Conservation (phyloP, 129 eudicot genomes). For the Dittrichia graveolens region DNA sequence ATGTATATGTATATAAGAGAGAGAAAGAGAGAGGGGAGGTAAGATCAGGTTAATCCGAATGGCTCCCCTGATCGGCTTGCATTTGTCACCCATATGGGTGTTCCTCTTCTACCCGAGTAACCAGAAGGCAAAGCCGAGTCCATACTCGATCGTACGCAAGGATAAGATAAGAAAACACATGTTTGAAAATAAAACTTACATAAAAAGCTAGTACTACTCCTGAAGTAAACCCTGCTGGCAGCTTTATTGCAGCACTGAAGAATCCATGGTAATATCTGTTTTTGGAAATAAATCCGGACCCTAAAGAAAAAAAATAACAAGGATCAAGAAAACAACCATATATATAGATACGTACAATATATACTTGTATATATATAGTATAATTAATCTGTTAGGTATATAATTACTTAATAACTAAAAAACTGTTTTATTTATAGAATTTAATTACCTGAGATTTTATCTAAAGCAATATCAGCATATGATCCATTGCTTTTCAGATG, state of each 20-base stretch:
- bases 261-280: slow-evolving; percentile 79
- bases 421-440: neutral
- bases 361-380: neutral
- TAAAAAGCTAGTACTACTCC: slow-evolving; percentile 90
- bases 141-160: too few relatives aligned
- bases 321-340: neutral
- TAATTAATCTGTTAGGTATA: neutral
- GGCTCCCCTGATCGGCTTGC: too few relatives aligned
- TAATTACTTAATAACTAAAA: neutral
- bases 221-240: slow-evolving; percentile 83
- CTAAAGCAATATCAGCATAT: slow-evolving; percentile 59
- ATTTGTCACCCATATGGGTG: too few relatives aligned
- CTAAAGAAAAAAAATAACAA: slow-evolving; percentile 36
- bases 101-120: too few relatives aligned
- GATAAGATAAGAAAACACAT: too few relatives aligned
- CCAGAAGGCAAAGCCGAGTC: too few relatives aligned
- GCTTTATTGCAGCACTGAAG: slow-evolving; percentile 81
- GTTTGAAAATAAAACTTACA: slow-evolving; percentile 44
- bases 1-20: too few relatives aligned
- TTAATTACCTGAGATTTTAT: slow-evolving; percentile 63
- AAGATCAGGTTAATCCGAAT: too few relatives aligned
- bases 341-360: neutral
- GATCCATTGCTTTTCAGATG: slow-evolving; percentile 63
- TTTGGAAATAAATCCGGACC: slow-evolving; percentile 84
- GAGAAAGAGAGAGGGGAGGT: too few relatives aligned